Percentiles rank a stretch among this genome's conserved stretches.
Conservation (phyloP, 2,329 filamentous ascomycete species). For the Ophiobolus disseminans region DNA sequence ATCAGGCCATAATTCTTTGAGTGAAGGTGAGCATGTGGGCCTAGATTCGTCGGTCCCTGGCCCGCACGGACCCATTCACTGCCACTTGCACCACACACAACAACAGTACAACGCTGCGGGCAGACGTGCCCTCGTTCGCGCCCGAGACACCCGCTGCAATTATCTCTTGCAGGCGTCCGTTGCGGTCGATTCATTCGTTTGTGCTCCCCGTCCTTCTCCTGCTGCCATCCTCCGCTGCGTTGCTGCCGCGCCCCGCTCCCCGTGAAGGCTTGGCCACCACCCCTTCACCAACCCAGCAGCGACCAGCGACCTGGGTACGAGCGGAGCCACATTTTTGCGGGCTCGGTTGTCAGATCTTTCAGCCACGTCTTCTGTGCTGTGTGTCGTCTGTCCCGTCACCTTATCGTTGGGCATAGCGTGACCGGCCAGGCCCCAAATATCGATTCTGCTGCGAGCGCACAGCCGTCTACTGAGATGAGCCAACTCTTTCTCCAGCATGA, state of each 20-base stretch:
- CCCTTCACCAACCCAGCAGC: slow-evolving; percentile 9
- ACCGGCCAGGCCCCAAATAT: slow-evolving; percentile 19
- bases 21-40: slow-evolving; percentile 15
- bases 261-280: slow-evolving; percentile 13
- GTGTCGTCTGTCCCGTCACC: slow-evolving; percentile 24
- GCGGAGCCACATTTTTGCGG: slow-evolving; percentile 30
- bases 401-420: slow-evolving; percentile 20
- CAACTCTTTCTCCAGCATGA: slow-evolving; percentile 10
- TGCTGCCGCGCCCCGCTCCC: slow-evolving; percentile 18
- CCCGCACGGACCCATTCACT: not conserved
- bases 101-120: not conserved
- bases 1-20: slow-evolving; percentile 15
- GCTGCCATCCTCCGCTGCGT: slow-evolving; percentile 19
- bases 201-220: not conserved
- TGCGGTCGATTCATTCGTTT: slow-evolving; percentile 4
- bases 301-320: slow-evolving; percentile 15
- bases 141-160: not conserved
- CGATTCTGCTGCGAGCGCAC: slow-evolving; percentile 7
- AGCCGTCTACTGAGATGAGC: slow-evolving; percentile 20
- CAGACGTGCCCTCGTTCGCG: not conserved
- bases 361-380: slow-evolving; percentile 32
- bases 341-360: slow-evolving; percentile 30
- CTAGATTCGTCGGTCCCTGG: not conserved
- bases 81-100: not conserved
- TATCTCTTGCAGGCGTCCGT: slow-evolving; percentile 2